These are phyloP conservation scores for Misopates orontium DNA, from an alignment of 257 asterid genomes.

Conservation along the genomic window DNA sequence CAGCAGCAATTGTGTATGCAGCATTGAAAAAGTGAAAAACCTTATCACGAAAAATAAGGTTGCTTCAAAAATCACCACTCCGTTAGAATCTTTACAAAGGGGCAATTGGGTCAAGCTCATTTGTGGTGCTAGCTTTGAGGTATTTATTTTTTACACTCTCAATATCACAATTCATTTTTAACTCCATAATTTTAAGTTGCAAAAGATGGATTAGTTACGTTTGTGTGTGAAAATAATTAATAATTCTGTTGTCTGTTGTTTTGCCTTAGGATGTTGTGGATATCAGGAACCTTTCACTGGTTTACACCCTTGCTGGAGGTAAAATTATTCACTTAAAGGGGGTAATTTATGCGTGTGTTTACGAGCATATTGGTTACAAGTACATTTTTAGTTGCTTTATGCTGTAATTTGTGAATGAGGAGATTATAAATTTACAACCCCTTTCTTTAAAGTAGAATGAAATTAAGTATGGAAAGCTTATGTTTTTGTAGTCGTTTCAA, in stretches of 20 bases:
- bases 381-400: no score
- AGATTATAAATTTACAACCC: no score
- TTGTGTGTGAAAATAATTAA: background rate
- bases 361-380: no score
- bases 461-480: no score
- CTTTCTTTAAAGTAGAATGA: no score
- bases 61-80: constrained; percentile 56
- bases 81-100: constrained; percentile 57
- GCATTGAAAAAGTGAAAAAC: constrained; percentile 50
- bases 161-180: background rate
- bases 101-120: constrained; percentile 97
- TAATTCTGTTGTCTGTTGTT: background rate
- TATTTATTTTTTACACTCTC: constrained; percentile 14
- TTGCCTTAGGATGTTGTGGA: constrained; percentile 69
- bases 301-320: constrained; percentile 96
- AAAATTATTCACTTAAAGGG: constrained; percentile 5
- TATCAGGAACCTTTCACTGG: constrained; percentile 87
- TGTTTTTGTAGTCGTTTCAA: no score
- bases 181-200: background rate
- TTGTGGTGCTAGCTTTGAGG: constrained; percentile 98
- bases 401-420: no score
- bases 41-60: constrained; percentile 48
- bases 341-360: no score
- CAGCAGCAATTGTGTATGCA: constrained; percentile 23
- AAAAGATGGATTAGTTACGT: background rate